Base-by-base conservation (phyloP, 805 yeast species). In the Candida insectorum region DNA sequence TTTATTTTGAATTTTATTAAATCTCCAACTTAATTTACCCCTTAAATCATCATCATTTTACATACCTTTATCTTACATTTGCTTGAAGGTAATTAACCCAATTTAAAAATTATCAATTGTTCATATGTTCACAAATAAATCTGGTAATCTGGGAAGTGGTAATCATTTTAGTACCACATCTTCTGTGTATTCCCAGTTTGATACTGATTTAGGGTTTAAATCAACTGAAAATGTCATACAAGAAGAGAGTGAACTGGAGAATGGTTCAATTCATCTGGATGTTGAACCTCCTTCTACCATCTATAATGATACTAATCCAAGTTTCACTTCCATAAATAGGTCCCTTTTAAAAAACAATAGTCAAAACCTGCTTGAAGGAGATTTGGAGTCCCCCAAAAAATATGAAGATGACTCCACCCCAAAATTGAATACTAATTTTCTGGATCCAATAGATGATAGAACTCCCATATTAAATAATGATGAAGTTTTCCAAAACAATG, bases 391-490 rank as follows among this genome's bases (percentile, higher is more conserved):
- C 16, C 16, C 11, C 12, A 30, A 14, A 22, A 19, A n/a, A n/a
- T n/a, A n/a, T n/a, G 58, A 52, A 31, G 41, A 52, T 24, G 66
- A 58, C 26, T 49, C 44, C 10, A 64, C 70, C 4, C 69, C 69
- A 4, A 54, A 52, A 27, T 29, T 59, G 16, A 25, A 23, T 16
- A 34, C 40, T 16, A 24, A 24, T 12, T 28, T 29, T 22, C 45
- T 47, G 26, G 40, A 37, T 13, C 9, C 25, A 11, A 26, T 49
- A 12, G 57, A 54, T 26, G 69, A 61, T 31, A 39, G 45, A 13
- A 61, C 69, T 6, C 67, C 68, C 2, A 34, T 49, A 10, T 20
- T 56, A 25, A 44, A 21, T 16, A 25, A 31, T n/a, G 33, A 35
- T 14, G 33, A 26, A 23, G 33, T 39, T 10, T 31, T 30, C 23